Evolutionary conservation across 2,329 filamentous ascomycete genomes (phyloP).

Genomic region (Fusarium stilboides): DNA sequence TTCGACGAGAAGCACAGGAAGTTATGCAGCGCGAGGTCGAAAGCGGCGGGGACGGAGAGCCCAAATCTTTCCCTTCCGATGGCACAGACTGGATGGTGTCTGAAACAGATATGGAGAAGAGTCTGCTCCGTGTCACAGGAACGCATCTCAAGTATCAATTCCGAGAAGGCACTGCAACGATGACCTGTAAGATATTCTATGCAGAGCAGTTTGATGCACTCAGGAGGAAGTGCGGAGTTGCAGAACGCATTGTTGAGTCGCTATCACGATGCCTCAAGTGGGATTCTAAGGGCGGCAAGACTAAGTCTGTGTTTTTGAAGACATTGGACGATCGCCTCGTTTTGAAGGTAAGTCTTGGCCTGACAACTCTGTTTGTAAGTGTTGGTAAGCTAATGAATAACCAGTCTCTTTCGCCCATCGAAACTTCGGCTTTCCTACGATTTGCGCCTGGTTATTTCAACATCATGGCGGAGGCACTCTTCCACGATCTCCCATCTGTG

Average conservation of each 20-base stretch:
- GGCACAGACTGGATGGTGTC: conserved; percentile 61
- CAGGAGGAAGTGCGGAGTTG: conserved; percentile 90
- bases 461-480: conserved; percentile 96
- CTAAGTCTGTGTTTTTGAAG: conserved; percentile 96
- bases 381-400: conserved; percentile 24
- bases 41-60: conserved; percentile 48
- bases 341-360: conserved; percentile 71
- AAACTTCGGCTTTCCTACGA: conserved; percentile 92
- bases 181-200: conserved; percentile 99
- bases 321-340: conserved; percentile 95
- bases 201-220: conserved; percentile 98
- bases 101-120: conserved; percentile 86
- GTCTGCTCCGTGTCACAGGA: conserved; percentile 85
- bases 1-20: conserved; percentile 68
- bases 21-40: conserved; percentile 58
- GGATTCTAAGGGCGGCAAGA: conserved; percentile 98
- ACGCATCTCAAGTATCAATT: conserved; percentile 98
- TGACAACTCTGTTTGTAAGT: background rate
- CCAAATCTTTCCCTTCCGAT: conserved; percentile 56
- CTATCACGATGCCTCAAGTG: conserved; percentile 96
- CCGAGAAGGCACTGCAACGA: conserved; percentile 90
- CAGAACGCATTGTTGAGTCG: conserved; percentile 94
- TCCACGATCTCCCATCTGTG: conserved; percentile 94
- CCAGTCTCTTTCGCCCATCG: conserved; percentile 88
- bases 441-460: conserved; percentile 98